Base-by-base conservation (phyloP, 169 alveolate species). In the Babesia sp. region DNA sequence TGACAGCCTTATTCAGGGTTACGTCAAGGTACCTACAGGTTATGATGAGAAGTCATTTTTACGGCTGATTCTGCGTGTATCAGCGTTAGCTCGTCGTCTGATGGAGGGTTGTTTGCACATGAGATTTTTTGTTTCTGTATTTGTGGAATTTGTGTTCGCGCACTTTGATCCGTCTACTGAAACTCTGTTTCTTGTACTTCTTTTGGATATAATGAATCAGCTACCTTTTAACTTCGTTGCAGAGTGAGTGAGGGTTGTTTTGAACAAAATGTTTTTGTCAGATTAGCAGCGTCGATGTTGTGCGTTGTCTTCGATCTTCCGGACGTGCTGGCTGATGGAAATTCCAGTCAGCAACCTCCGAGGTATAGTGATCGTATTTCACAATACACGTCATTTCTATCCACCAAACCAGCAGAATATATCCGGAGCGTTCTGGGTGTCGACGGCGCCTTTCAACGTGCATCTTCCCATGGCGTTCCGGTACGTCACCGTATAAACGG, bases 131-230 rank as follows among this genome's bases (percentile, higher is more conserved):
- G 46, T 76, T 16, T 76, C 86, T 0, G 74, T 66, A 36, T 76
- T 76, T 66, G 86, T 76, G 33, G 79, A 76, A 56, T 76, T 54
- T 20, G 61, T 76, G 24, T 76, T 76, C 34, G 77, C 73, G 31
- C 71, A 66, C 63, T 76, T 63, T 71, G 53, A 45, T 11, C 73
- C 86, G 8, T 50, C 46, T 16, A 63, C 51, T 3, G 46, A 57
- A 16, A 56, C 57, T 22, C n/a, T 76, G 41, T 76, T 76, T 36
- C 16, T 57, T 1, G 56, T 67, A 3, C 11, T 76, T 9, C 48
- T 76, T 46, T 59, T 76, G 45, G 61, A 64, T 12, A 26, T 37
- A 9, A 14, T 63, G 34, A 44, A 46, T 5, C 78, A 68, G n/a
- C 64, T 61, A 39, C 73, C 86, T 36, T 76, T 66, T 46, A 66